phyloP scores from a whole-genome alignment of 805 yeast genomes.

The Zygosaccharomyces pseudorouxii region DNA sequence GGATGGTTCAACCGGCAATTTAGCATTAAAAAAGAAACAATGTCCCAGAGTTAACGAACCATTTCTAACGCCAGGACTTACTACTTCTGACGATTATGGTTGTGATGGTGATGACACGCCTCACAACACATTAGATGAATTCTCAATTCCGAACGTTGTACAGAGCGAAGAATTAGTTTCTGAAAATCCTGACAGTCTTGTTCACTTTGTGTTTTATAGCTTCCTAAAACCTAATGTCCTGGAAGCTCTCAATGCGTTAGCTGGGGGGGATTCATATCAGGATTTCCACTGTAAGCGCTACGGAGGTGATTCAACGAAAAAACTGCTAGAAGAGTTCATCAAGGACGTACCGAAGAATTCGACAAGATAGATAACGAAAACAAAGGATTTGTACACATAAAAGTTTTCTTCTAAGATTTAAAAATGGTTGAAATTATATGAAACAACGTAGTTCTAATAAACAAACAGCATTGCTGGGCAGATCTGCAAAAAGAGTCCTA shows the following conservation, averaged over 20 bases:
- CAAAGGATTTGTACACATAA: conserved; percentile 7
- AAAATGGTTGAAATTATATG: conserved; percentile 19
- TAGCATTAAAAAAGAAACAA: background rate
- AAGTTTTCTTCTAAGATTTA: conserved; percentile 12
- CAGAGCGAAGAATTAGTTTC: conserved; percentile 36
- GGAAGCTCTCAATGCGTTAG: conserved; percentile 38
- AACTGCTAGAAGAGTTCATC: conserved; percentile 42
- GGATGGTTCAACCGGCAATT: background rate
- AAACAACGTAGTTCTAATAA: conserved; percentile 15
- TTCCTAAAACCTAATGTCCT: conserved; percentile 57
- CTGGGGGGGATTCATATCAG: conserved; percentile 30
- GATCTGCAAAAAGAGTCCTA: conserved; percentile 35
- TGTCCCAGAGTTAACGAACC: conserved; percentile 28
- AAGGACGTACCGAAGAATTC: conserved; percentile 3
- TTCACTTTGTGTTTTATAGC: conserved; percentile 75
- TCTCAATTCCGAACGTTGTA: conserved; percentile 75
- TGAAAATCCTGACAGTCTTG: conserved; percentile 32
- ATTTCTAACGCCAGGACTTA: conserved; percentile 59
- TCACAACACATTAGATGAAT: conserved; percentile 54
- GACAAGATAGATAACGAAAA: background rate
- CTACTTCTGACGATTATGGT: conserved; percentile 82
- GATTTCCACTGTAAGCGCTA: conserved; percentile 37
- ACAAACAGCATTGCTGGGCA: conserved; percentile 11
- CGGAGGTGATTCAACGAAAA: conserved; percentile 42
- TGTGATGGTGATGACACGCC: conserved; percentile 80